phyloP scores from a whole-genome alignment of 2,329 filamentous ascomycete genomes.

The Alternaria hordeiaustralica region DNA sequence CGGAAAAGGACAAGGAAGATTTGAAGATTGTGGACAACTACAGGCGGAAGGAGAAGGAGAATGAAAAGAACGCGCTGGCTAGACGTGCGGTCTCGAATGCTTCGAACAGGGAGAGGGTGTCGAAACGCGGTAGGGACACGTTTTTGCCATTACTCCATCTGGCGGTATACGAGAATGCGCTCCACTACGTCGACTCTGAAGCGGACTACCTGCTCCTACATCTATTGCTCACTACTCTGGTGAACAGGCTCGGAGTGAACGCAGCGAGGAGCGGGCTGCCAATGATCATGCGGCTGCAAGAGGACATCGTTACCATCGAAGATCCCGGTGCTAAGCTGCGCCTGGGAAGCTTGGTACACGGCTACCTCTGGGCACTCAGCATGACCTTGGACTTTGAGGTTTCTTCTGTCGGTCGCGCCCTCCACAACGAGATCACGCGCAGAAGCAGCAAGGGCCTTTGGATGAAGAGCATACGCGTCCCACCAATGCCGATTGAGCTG shows the following conservation, averaged over 20 bases:
- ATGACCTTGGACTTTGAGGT: slow-evolving; percentile 79
- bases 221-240: slow-evolving; percentile 75
- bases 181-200: slow-evolving; percentile 68
- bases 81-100: slow-evolving; percentile 73
- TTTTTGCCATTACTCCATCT: slow-evolving; percentile 86
- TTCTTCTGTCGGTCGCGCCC: slow-evolving; percentile 70
- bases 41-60: slow-evolving; percentile 50
- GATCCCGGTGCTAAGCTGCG: slow-evolving; percentile 75
- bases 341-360: slow-evolving; percentile 83
- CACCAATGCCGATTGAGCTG: slow-evolving; percentile 68
- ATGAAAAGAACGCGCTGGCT: slow-evolving; percentile 54
- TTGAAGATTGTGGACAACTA: slow-evolving; percentile 66
- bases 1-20: slow-evolving; percentile 76
- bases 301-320: slow-evolving; percentile 74
- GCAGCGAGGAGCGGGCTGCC: slow-evolving; percentile 78
- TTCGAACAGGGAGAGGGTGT: slow-evolving; percentile 65
- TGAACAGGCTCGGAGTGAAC: slow-evolving; percentile 81
- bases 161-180: slow-evolving; percentile 84
- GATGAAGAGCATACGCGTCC: slow-evolving; percentile 76
- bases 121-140: slow-evolving; percentile 64
- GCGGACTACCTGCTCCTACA: slow-evolving; percentile 79
- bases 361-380: slow-evolving; percentile 82
- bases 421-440: slow-evolving; percentile 77
- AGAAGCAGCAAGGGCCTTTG: slow-evolving; percentile 78
- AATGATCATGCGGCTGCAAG: slow-evolving; percentile 88